Conservation (phyloP, 129 eudicot genomes). For the Artemisia annua region DNA sequence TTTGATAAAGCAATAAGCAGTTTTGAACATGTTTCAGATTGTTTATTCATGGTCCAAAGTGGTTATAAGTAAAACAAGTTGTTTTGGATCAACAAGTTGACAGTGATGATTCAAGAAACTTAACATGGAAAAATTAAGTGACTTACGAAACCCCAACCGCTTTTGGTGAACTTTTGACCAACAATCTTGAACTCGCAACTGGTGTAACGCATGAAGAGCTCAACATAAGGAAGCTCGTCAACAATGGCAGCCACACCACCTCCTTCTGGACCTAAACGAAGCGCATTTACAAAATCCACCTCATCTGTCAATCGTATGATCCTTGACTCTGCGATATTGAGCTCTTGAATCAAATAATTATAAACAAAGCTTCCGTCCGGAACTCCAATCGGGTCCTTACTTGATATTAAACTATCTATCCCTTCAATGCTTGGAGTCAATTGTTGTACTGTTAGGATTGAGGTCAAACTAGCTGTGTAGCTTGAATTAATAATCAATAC, state of each 20-base stretch:
- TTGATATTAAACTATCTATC: slow-evolving; percentile 54
- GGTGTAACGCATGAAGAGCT: slow-evolving; percentile 54
- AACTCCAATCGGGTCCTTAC: slow-evolving; percentile 65
- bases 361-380: slow-evolving; percentile 68
- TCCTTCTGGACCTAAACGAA: slow-evolving; percentile 47
- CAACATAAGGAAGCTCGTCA: slow-evolving; percentile 66
- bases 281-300: slow-evolving; percentile 43
- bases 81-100: not conserved
- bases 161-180: slow-evolving; percentile 6
- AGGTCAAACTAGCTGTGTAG: slow-evolving; percentile 77
- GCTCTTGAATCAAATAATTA: slow-evolving; percentile 53
- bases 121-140: not conserved
- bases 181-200: slow-evolving; percentile 41
- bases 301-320: slow-evolving; percentile 45
- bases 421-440: slow-evolving; percentile 51
- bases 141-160: slow-evolving; percentile 15
- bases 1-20: no score
- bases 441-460: slow-evolving; percentile 77
- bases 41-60: no score
- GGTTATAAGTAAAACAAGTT: no score
- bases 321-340: slow-evolving; percentile 47
- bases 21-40: no score
- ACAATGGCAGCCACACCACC: slow-evolving; percentile 79
- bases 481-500: slow-evolving; percentile 53
- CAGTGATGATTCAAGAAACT: not conserved